A percentile compares a stretch with the other conserved stretches of the same genome.
phyloP scores from a whole-genome alignment of 176 grass and related monocot genomes.

The Tuctoria greenei region DNA sequence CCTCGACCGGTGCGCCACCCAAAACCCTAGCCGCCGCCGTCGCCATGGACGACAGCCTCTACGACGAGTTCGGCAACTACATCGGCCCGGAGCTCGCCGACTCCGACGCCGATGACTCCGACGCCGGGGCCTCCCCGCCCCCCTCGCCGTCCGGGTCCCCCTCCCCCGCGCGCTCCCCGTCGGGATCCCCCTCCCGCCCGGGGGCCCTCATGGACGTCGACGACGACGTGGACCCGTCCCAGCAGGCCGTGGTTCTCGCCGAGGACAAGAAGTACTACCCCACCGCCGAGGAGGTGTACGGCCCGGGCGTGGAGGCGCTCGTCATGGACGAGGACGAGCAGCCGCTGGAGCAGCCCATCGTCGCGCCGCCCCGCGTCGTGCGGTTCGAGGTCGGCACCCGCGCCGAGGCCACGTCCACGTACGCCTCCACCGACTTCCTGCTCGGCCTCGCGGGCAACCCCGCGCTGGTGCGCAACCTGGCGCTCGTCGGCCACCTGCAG shows the following conservation, averaged over 20 bases:
- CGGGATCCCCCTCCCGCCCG: conserved; percentile 41
- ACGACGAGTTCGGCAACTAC: conserved; percentile 99
- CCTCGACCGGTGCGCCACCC: neutral
- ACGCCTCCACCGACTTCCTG: conserved; percentile 86
- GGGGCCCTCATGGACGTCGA: conserved; percentile 67
- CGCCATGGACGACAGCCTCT: conserved; percentile 95
- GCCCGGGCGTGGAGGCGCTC: conserved; percentile 88
- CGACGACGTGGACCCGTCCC: conserved; percentile 54
- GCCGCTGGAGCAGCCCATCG: conserved; percentile 84
- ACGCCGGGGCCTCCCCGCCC: conserved; percentile 44
- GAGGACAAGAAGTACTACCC: conserved; percentile 99
- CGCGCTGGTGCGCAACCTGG: conserved; percentile 69
- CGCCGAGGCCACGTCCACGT: conserved; percentile 62
- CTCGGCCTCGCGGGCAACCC: conserved; percentile 93
- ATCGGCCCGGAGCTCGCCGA: conserved; percentile 90
- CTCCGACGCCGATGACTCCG: conserved; percentile 64
- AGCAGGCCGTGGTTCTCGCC: conserved; percentile 74
- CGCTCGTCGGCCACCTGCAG: conserved; percentile 91
- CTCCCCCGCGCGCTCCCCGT: conserved; percentile 42
- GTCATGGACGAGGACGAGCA: conserved; percentile 99
- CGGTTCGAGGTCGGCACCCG: conserved; percentile 74
- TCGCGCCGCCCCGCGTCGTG: conserved; percentile 73
- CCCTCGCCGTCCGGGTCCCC: conserved; percentile 51
- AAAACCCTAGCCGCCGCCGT: conserved; percentile 49
- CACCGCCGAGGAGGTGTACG: conserved; percentile 96